Evolutionary conservation across 1,284 basidiomycete species (phyloP).

Genomic region (Cutaneotrichosporon sp.): DNA sequence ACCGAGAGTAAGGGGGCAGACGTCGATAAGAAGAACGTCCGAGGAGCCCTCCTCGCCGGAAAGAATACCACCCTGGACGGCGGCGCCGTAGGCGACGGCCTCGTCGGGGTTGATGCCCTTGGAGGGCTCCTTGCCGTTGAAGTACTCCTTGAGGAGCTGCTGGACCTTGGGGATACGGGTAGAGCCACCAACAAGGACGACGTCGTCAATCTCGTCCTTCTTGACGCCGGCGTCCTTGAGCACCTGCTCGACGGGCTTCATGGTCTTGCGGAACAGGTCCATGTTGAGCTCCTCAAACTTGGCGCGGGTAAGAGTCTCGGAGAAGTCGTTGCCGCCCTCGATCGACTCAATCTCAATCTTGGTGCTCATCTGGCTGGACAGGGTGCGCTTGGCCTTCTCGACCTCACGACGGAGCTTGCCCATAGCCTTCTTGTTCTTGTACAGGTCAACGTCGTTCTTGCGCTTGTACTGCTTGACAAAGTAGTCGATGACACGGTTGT

Average conservation of each 20-base stretch:
- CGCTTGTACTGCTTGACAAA: conserved; percentile 95
- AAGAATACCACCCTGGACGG: conserved; percentile 97
- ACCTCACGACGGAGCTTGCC: conserved; percentile 98
- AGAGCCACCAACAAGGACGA: conserved; percentile 95
- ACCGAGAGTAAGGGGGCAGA: conserved; percentile 89
- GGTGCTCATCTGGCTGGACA: conserved; percentile 70
- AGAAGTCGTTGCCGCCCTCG: conserved; percentile 93
- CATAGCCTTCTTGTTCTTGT: conserved; percentile 79
- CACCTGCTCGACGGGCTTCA: conserved; percentile 99
- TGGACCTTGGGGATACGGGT: conserved; percentile 98
- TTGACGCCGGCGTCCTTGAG: conserved; percentile 95
- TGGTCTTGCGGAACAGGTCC: conserved; percentile 97
- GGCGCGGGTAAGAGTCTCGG: conserved; percentile 87
- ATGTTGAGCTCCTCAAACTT: conserved; percentile 99
- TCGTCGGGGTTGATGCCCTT: conserved; percentile 99
- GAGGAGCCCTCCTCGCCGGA: conserved; percentile 98
- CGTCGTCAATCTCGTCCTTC: conserved; percentile 96
- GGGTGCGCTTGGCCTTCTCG: conserved; percentile 97
- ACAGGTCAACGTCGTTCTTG: conserved; percentile 86
- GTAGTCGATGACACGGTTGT: conserved; percentile 97
- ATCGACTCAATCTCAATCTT: conserved; percentile 76
- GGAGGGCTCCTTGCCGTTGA: conserved; percentile 92
- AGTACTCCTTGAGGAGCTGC: conserved; percentile 80
- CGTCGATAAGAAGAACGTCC: conserved; percentile 94
- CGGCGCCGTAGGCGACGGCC: conserved; percentile 98